A percentile compares a stretch with the other conserved stretches of the same genome.
Evolutionary conservation across 1,284 basidiomycete genomes (phyloP).

Genomic region (Ustilago cynodontis): DNA sequence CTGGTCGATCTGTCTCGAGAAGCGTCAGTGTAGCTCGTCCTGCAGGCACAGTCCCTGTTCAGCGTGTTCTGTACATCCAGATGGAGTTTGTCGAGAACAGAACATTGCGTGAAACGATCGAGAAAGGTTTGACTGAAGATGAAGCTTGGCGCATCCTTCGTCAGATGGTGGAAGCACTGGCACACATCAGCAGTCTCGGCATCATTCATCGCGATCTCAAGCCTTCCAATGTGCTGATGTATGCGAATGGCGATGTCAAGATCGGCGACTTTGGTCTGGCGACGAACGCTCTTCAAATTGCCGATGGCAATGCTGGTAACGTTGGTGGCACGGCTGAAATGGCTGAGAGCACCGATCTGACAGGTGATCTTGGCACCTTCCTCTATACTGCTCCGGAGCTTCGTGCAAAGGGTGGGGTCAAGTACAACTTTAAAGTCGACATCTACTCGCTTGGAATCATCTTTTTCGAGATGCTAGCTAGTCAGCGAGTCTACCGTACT

Average conservation of each 20-base stretch:
- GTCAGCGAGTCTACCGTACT: constrained; percentile 78
- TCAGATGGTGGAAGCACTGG: constrained; percentile 86
- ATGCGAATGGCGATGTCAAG: constrained; percentile 82
- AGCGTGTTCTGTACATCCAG: constrained; percentile 85
- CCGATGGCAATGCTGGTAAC: constrained; percentile 48
- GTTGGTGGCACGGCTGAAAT: constrained; percentile 76
- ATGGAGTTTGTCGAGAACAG: constrained; percentile 75
- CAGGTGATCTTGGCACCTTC: constrained; percentile 82
- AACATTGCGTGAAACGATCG: constrained; percentile 68
- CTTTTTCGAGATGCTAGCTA: constrained; percentile 96
- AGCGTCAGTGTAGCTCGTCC: constrained; percentile 27
- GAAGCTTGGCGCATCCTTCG: constrained; percentile 91
- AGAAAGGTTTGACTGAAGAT: constrained; percentile 70
- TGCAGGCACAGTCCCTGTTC: constrained; percentile 66
- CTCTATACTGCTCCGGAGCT: constrained; percentile 88
- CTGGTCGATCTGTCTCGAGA: constrained; percentile 37
- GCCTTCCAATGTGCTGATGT: constrained; percentile 68
- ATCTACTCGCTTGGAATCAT: constrained; percentile 94
- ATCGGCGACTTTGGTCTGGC: constrained; percentile 94
- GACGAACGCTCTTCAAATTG: constrained; percentile 63
- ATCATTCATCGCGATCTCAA: constrained; percentile 86
- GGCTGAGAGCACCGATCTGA: constrained; percentile 74
- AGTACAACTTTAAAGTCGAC: constrained; percentile 84
- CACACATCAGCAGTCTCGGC: constrained; percentile 85
- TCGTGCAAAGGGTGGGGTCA: constrained; percentile 72